phyloP scores from a whole-genome alignment of 306 rosid genomes.

The Herpetospermum pedunculosum region DNA sequence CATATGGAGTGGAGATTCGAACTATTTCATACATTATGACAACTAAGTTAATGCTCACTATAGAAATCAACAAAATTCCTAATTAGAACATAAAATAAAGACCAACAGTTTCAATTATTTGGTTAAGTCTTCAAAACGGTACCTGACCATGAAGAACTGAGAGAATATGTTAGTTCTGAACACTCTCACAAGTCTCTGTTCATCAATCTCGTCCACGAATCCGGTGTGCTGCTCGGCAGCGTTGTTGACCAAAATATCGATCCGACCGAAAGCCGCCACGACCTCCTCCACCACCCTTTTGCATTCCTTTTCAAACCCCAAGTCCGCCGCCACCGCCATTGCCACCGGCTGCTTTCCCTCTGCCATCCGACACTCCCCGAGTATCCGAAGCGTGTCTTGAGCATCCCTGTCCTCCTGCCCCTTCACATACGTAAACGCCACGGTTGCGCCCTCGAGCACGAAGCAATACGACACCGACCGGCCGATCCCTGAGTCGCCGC shows the following conservation, averaged over 20 bases:
- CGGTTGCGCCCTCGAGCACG: slow-evolving; percentile 40
- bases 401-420: slow-evolving; percentile 40
- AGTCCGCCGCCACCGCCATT: slow-evolving; percentile 35
- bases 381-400: slow-evolving; percentile 28
- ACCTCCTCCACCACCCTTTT: slow-evolving; percentile 28
- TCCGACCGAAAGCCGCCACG: slow-evolving; percentile 32
- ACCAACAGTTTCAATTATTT: background rate
- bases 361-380: slow-evolving; percentile 16
- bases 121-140: background rate
- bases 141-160: slow-evolving; percentile 44
- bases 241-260: slow-evolving; percentile 43
- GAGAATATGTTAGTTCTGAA: slow-evolving; percentile 50
- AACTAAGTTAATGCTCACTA: too few relatives aligned
- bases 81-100: too few relatives aligned
- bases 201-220: slow-evolving; percentile 25
- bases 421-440: slow-evolving; percentile 51
- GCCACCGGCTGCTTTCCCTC: slow-evolving; percentile 40
- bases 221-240: slow-evolving; percentile 34
- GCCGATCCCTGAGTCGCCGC: slow-evolving; percentile 55
- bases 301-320: slow-evolving; percentile 40
- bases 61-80: background rate
- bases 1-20: too few relatives aligned
- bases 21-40: too few relatives aligned
- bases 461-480: slow-evolving; percentile 32
- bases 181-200: slow-evolving; percentile 27